These are phyloP conservation scores for Fremontodendron californicum DNA, from an alignment of 345 rosid species.

Conservation along the genomic window DNA sequence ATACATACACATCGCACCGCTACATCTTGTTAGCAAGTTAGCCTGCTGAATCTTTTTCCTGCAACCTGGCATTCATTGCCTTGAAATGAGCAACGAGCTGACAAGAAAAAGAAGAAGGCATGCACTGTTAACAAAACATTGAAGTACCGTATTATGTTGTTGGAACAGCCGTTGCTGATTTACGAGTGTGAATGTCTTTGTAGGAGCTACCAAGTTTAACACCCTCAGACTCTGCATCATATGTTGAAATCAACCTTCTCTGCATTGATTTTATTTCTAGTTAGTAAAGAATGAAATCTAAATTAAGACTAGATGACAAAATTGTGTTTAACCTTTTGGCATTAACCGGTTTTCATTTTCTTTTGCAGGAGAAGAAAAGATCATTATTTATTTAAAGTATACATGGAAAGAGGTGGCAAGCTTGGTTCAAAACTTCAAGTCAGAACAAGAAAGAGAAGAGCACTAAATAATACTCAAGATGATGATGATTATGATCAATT, in stretches of 20 bases:
- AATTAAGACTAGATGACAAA: neutral
- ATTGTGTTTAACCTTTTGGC: neutral
- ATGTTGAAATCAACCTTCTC: slow-evolving; percentile 41
- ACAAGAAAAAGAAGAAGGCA: neutral
- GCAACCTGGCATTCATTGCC: neutral
- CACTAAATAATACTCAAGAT: neutral
- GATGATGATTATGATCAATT: neutral
- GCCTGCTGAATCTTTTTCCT: neutral
- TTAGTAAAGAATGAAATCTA: neutral
- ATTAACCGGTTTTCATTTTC: neutral
- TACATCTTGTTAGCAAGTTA: neutral
- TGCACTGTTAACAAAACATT: neutral
- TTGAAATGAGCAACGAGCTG: neutral
- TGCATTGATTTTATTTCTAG: slow-evolving; percentile 20
- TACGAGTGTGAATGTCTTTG: slow-evolving; percentile 12
- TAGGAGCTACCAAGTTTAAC: slow-evolving; percentile 16
- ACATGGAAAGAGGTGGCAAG: neutral
- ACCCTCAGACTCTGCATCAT: slow-evolving; percentile 22
- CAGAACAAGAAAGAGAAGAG: neutral
- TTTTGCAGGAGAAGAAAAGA: neutral
- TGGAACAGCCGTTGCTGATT: slow-evolving; percentile 25
- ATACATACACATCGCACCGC: neutral
- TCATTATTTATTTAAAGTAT: neutral
- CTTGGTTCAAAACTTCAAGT: neutral
- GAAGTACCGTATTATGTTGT: slow-evolving; percentile 21